phyloP scores from a whole-genome alignment of 2,329 filamentous ascomycete species.

The Epichloe baconii region DNA sequence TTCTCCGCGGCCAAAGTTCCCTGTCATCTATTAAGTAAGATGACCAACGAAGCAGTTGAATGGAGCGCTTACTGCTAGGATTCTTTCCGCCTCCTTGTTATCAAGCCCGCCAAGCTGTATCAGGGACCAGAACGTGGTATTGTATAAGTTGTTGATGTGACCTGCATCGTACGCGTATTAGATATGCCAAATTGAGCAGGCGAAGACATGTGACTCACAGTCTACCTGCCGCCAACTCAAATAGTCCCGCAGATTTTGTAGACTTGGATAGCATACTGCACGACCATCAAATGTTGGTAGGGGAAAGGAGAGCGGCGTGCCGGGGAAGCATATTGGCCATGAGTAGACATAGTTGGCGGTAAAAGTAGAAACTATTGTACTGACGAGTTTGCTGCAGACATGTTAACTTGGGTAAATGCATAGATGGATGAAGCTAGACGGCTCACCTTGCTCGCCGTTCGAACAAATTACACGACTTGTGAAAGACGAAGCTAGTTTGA shows the following conservation, averaged over 20 bases:
- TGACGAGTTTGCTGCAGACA: conserved; percentile 63
- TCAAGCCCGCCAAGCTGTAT: conserved; percentile 66
- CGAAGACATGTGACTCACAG: conserved; percentile 41
- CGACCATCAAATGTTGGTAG: conserved; percentile 87
- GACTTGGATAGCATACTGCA: conserved; percentile 77
- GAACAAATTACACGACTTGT: conserved; percentile 70
- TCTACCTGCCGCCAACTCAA: conserved; percentile 96
- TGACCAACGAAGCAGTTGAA: background rate
- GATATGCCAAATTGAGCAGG: conserved; percentile 2
- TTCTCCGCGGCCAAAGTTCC: conserved; percentile 80
- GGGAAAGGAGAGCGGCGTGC: conserved; percentile 55
- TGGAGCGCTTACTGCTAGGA: conserved; percentile 46
- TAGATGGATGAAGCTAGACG: background rate
- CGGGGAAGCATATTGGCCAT: conserved; percentile 66
- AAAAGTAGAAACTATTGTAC: conserved; percentile 84
- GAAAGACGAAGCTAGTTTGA: conserved; percentile 65
- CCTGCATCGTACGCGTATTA: conserved; percentile 35
- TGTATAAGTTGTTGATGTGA: conserved; percentile 97
- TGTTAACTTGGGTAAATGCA: background rate
- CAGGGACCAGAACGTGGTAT: conserved; percentile 90
- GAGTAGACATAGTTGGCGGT: conserved; percentile 78
- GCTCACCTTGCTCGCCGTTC: conserved; percentile 66
- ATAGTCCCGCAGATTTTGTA: conserved; percentile 79
- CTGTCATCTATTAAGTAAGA: conserved; percentile 27
- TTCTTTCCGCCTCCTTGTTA: conserved; percentile 66